phyloP scores from a whole-genome alignment of 2,329 filamentous ascomycete species.

The Chrysoporthe austroafricana region DNA sequence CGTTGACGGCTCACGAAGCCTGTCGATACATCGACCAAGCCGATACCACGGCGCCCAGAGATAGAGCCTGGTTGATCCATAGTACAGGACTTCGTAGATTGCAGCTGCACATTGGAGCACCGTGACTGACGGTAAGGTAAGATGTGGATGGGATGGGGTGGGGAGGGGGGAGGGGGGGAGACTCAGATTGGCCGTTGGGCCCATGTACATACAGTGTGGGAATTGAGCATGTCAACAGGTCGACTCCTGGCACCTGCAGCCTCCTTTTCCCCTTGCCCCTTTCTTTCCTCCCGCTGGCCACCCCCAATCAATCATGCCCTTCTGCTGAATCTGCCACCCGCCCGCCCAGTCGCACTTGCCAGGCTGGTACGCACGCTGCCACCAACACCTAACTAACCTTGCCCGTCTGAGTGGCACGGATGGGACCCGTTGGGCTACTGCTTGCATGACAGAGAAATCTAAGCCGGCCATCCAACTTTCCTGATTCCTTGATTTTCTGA shows the following conservation, averaged over 20 bases:
- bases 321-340: constrained; percentile 9
- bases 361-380: constrained; percentile 3
- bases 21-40: background rate
- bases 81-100: background rate
- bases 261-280: constrained; percentile 30
- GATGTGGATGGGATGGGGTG: background rate
- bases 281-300: constrained; percentile 19
- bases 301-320: constrained; percentile 3
- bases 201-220: constrained; percentile 1
- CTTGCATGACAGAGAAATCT: constrained; percentile 21
- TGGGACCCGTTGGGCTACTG: constrained; percentile 1
- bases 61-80: background rate
- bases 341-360: background rate
- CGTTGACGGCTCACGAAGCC: background rate
- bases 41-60: background rate
- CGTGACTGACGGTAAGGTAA: background rate
- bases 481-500: constrained; percentile 17
- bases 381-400: background rate
- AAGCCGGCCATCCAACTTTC: constrained; percentile 26
- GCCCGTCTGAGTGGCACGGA: constrained; percentile 9
- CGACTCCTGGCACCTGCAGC: constrained; percentile 30
- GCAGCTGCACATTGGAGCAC: background rate
- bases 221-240: background rate
- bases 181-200: background rate
- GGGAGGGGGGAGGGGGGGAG: background rate